Evolutionary conservation across 768 basidiomycete species (phyloP).

Genomic region (Termitomyces sp.): DNA sequence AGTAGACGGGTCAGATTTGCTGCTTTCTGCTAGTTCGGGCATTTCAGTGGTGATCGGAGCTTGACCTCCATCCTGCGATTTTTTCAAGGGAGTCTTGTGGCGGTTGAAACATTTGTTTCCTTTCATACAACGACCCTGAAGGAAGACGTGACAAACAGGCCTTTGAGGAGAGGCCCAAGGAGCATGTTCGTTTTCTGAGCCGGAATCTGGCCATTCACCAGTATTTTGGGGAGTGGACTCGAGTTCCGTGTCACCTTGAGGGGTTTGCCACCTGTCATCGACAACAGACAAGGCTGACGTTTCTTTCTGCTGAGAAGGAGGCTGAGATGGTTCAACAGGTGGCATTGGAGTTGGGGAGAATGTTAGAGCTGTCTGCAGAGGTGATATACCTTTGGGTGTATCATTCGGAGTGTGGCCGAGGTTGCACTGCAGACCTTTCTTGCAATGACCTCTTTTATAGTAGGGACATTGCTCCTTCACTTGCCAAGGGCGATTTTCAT

Average conservation of each 20-base stretch:
- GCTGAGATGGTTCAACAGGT: not conserved
- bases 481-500: not conserved
- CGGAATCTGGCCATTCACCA: constrained; percentile 3
- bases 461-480: not conserved
- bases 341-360: not conserved
- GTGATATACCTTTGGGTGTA: not conserved
- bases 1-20: too few relatives aligned
- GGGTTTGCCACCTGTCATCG: not conserved
- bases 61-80: not conserved
- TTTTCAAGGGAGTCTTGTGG: not conserved
- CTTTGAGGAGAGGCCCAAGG: constrained; percentile 3
- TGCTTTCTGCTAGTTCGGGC: not conserved
- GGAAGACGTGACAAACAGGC: not conserved
- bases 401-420: not conserved
- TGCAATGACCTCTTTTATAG: constrained; percentile 6
- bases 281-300: too few relatives aligned
- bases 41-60: not conserved
- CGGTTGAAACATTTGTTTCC: not conserved
- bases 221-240: not conserved
- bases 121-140: not conserved
- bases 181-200: not conserved
- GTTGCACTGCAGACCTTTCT: constrained; percentile 3
- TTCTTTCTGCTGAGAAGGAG: not conserved
- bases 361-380: not conserved
- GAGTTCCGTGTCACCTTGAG: not conserved